These are phyloP conservation scores for Sonneratia alba DNA, from an alignment of 345 rosid genomes.

Conservation along the genomic window DNA sequence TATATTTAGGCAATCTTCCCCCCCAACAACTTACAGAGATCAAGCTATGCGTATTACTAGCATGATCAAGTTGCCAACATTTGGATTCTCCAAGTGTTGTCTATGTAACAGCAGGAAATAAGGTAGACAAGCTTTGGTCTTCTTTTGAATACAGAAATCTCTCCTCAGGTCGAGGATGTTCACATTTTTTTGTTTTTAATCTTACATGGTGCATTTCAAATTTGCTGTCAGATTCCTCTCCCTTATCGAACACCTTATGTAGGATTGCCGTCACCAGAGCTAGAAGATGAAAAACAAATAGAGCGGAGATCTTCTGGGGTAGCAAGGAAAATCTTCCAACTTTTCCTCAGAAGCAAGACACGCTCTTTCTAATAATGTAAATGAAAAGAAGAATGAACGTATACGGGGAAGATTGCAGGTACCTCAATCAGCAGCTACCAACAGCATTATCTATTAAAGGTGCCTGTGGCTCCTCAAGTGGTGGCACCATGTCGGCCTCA, in stretches of 20 bases:
- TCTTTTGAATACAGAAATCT: constrained; percentile 3
- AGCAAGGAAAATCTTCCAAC: constrained; percentile 49
- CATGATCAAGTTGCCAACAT: neutral
- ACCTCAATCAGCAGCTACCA: constrained; percentile 29
- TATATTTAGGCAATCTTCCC: too few relatives aligned
- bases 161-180: constrained; percentile 13
- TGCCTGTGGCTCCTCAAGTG: constrained; percentile 26
- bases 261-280: neutral
- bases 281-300: neutral
- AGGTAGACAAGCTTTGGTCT: neutral
- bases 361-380: constrained; percentile 5
- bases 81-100: neutral
- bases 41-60: neutral
- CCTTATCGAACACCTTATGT: constrained; percentile 11
- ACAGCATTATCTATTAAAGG: constrained; percentile 16
- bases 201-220: neutral
- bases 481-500: neutral
- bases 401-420: constrained; percentile 5
- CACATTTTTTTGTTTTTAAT: neutral
- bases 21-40: too few relatives aligned
- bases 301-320: neutral
- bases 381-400: constrained; percentile 15
- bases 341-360: constrained; percentile 18
- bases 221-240: neutral
- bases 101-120: neutral